phyloP scores from a whole-genome alignment of 1,284 basidiomycete species.

The Puccinia hordei region DNA sequence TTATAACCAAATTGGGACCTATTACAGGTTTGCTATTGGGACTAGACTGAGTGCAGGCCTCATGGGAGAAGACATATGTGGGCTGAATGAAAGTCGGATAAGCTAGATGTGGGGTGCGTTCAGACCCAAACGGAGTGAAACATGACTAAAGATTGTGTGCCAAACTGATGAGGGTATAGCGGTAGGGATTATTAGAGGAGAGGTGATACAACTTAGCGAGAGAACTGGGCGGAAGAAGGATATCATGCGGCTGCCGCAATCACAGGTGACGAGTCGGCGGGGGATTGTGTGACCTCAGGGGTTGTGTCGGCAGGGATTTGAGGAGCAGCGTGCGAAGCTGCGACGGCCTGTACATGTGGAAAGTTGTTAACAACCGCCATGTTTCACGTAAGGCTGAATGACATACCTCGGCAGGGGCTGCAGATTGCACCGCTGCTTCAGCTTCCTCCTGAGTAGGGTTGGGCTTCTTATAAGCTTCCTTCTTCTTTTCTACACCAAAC shows the following conservation, averaged over 20 bases:
- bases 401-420: constrained; percentile 8
- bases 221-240: background rate
- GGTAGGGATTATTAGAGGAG: constrained; percentile 4
- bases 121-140: too few species aligned
- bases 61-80: background rate
- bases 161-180: background rate
- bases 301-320: constrained; percentile 35
- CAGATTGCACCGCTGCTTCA: background rate
- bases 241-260: constrained; percentile 46
- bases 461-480: constrained; percentile 29
- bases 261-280: constrained; percentile 24
- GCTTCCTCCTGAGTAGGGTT: constrained; percentile 42
- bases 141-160: background rate
- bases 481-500: constrained; percentile 44
- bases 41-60: background rate
- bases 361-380: background rate
- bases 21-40: background rate
- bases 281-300: constrained; percentile 2
- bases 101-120: too few species aligned
- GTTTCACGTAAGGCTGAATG: too few species aligned
- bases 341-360: background rate
- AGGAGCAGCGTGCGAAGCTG: background rate
- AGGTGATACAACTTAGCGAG: background rate
- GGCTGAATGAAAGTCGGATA: background rate
- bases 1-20: background rate